Evolutionary conservation across 495 filamentous ascomycete species (phyloP).

Genomic region (Trichoderma orchidacearum): DNA sequence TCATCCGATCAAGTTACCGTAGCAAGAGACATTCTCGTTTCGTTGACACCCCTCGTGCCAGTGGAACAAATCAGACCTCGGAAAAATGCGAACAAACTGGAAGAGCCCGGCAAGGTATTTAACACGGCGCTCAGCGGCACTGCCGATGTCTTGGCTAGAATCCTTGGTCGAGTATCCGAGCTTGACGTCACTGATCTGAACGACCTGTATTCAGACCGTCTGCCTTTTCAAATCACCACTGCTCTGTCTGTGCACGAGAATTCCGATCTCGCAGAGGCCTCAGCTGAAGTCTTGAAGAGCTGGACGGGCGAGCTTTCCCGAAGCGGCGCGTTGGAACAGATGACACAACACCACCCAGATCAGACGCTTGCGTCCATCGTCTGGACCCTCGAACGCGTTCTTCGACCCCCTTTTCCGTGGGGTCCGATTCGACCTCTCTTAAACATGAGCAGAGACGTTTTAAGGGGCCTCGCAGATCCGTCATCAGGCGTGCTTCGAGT

Average conservation of each 20-base stretch:
- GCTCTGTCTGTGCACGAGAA: constrained; percentile 56
- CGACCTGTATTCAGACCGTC: constrained; percentile 47
- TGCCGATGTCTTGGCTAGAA: constrained; percentile 51
- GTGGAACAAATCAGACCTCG: constrained; percentile 55
- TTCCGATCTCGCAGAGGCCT: constrained; percentile 53
- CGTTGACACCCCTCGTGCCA: constrained; percentile 50
- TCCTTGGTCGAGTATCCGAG: constrained; percentile 63
- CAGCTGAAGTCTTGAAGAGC: constrained; percentile 67
- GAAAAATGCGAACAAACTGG: constrained; percentile 31
- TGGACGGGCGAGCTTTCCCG: constrained; percentile 57
- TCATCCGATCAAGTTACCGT: constrained; percentile 47
- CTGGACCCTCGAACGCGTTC: constrained; percentile 23
- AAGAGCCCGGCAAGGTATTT: constrained; percentile 45
- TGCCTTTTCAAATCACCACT: constrained; percentile 45
- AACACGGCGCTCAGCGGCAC: constrained; percentile 60
- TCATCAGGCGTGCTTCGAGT: constrained; percentile 67
- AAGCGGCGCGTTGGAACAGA: constrained; percentile 57
- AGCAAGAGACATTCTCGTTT: constrained; percentile 57
- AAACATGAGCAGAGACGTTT: constrained; percentile 58
- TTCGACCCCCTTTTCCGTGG: constrained; percentile 31
- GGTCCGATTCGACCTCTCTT: constrained; percentile 56
- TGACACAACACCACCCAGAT: constrained; percentile 40
- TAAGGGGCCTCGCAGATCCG: constrained; percentile 71
- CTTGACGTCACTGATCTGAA: constrained; percentile 52
- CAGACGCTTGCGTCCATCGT: background rate